Conservation (phyloP, 495 filamentous ascomycete species). For the Hypoxylon lenormandii region DNA sequence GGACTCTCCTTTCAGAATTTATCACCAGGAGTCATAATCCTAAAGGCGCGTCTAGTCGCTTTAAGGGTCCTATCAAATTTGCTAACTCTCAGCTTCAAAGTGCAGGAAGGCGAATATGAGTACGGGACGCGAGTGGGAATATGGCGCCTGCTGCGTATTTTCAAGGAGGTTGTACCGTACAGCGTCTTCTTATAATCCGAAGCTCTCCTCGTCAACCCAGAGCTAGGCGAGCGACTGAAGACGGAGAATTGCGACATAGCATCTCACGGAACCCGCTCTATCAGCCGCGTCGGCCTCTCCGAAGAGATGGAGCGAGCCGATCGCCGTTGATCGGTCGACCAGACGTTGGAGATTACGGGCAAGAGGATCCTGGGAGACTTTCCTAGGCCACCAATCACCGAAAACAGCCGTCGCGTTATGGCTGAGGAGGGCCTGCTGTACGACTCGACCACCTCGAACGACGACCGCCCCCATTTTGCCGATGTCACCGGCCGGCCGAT, state of each 20-base stretch:
- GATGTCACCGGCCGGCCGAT: conserved; percentile 10
- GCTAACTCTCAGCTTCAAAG: not conserved
- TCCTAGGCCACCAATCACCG: conserved; percentile 7
- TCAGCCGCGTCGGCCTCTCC: conserved; percentile 5
- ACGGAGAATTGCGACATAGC: conserved; percentile 8
- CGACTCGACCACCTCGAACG: conserved; percentile 6
- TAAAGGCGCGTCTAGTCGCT: too few relatives aligned
- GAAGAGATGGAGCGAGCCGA: conserved; percentile 12
- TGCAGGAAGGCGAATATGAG: conserved; percentile 12
- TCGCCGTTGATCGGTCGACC: conserved; percentile 2
- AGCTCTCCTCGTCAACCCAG: conserved; percentile 5
- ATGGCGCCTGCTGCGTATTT: conserved; percentile 3
- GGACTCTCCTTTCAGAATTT: too few relatives aligned
- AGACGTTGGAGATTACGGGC: conserved; percentile 12
- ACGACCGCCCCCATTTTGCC: conserved; percentile 10
- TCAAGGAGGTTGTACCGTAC: conserved; percentile 6
- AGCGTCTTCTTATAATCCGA: conserved; percentile 11
- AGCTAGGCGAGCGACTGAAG: not conserved
- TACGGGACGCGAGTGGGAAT: conserved; percentile 6
- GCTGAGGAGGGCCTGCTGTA: conserved; percentile 6
- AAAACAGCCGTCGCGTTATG: not conserved
- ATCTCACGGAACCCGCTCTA: conserved; percentile 7
- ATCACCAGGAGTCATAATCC: too few relatives aligned
- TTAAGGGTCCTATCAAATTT: too few relatives aligned
- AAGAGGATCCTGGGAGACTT: conserved; percentile 6